phyloP scores from a whole-genome alignment of 306 rosid genomes.

The Vicia villosa region DNA sequence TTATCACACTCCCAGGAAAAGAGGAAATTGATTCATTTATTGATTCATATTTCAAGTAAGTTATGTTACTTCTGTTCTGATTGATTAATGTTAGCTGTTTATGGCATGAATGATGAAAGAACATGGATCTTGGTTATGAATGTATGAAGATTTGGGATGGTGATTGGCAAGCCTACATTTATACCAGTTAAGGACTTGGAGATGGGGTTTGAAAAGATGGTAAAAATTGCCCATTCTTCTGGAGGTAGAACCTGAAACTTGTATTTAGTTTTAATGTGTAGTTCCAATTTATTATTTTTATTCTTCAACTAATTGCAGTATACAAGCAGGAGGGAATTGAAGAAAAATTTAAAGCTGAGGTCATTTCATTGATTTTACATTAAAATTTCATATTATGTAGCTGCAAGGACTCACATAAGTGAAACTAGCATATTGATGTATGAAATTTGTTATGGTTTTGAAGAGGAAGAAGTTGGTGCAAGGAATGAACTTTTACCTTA shows the following conservation, averaged over 20 bases:
- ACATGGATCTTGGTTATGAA: slow-evolving; percentile 17
- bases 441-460: slow-evolving; percentile 39
- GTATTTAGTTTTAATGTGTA: slow-evolving; percentile 14
- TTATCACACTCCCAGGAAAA: too few species aligned
- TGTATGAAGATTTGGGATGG: slow-evolving; percentile 63
- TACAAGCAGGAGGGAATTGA: slow-evolving; percentile 72
- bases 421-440: slow-evolving; percentile 10
- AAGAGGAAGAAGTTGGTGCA: slow-evolving; percentile 82
- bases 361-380: slow-evolving; percentile 44
- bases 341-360: slow-evolving; percentile 79
- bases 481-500: slow-evolving; percentile 63
- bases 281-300: slow-evolving; percentile 31
- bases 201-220: slow-evolving; percentile 95
- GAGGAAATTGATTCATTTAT: too few species aligned
- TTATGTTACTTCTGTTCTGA: too few species aligned
- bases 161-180: slow-evolving; percentile 85
- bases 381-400: slow-evolving; percentile 13
- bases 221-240: slow-evolving; percentile 81
- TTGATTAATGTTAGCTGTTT: not conserved
- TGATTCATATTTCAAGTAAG: too few species aligned
- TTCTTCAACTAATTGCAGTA: slow-evolving; percentile 48
- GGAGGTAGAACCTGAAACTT: slow-evolving; percentile 62
- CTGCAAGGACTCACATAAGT: not conserved
- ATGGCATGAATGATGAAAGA: slow-evolving; percentile 16
- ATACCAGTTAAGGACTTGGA: slow-evolving; percentile 82